Percentiles rank a stretch among this genome's conserved stretches.
These are phyloP conservation scores for Porphyridium purpureum DNA, from an alignment of 23 red algal genomes.

Conservation along the genomic window DNA sequence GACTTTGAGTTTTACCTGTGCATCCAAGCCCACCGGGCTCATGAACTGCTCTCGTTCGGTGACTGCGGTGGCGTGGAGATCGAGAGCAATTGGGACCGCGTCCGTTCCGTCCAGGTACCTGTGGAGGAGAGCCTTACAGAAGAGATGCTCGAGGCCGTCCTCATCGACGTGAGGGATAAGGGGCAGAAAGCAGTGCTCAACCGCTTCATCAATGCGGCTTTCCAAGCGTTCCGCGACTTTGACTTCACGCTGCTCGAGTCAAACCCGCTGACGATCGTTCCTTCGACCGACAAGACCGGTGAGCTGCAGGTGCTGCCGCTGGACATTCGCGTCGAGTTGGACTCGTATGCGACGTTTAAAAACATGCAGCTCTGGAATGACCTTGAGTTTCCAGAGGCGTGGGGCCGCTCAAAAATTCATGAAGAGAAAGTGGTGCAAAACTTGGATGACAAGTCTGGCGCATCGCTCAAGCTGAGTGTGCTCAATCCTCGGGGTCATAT, in stretches of 20 bases:
- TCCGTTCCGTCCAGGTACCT: slow-evolving; percentile 25
- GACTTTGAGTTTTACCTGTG: slow-evolving; percentile 70
- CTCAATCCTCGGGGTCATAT: slow-evolving; percentile 75
- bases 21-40: slow-evolving; percentile 65
- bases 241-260: slow-evolving; percentile 92
- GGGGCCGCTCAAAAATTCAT: slow-evolving; percentile 58
- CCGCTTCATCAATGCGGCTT: slow-evolving; percentile 44
- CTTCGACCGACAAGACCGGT: slow-evolving; percentile 4
- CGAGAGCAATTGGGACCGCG: slow-evolving; percentile 81
- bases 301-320: slow-evolving; percentile 13
- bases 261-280: slow-evolving; percentile 57
- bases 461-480: slow-evolving; percentile 81
- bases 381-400: slow-evolving; percentile 89
- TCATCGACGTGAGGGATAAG: neutral
- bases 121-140: neutral
- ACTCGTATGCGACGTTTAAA: slow-evolving; percentile 89
- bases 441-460: slow-evolving; percentile 90
- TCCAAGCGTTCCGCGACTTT: slow-evolving; percentile 54
- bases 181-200: slow-evolving; percentile 3
- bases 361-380: slow-evolving; percentile 68
- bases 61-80: slow-evolving; percentile 83
- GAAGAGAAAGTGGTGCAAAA: slow-evolving; percentile 49
- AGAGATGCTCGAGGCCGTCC: neutral
- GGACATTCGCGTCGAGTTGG: slow-evolving; percentile 83
- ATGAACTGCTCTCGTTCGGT: slow-evolving; percentile 71